Base-by-base conservation (phyloP, 2,329 filamentous ascomycete genomes). In the Nemania bipapillata region DNA sequence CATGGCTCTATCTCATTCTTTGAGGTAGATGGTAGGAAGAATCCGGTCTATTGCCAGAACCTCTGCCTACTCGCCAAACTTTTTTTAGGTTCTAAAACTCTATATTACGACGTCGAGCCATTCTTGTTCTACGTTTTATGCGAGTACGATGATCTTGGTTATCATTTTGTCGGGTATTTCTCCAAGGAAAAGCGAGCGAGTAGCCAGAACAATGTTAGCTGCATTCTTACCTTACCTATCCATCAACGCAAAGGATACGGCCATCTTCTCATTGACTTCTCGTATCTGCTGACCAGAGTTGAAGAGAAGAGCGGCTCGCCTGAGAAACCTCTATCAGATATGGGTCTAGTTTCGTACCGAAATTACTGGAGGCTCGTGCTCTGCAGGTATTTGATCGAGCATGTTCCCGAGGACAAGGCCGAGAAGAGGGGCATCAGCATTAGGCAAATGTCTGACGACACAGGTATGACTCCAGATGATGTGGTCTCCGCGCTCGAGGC, bases 81-180 rank as follows among this genome's bases (percentile, higher is more conserved):
- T 24, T 99, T 99, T 79, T 86, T 99, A n/a, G 96, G 96, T 24
- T 97, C 96, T 63, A 99, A 99, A 80, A 99, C 96, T 0, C 86
- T 98, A 3, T 98, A 98, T 83, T 98, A 98, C 81, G 95, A 98
- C 76, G 95, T 98, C 1, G 95, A 98, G 74, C 96, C 95, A 0
- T 98, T 98, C 79, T 81, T 98, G 6, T 98, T 98, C 83, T 98
- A 98, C 79, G 94, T 97, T 74, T 92, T 98, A 83, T 97, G 94
- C 72, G 96, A 97, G 75, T 95, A 94, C 74, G 92, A 97, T 76
- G 91, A 96, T 64, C 88, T 91, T 20, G 95, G 95, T 20, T 97
- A 96, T 77, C 96, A 97, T 78, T 96, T 99, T 74, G 95, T 98
- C 28, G 96, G 96, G n/a, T 99, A 99, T 78, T 99, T 99, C 76